Conservation (phyloP, 306 rosid genomes). For the Prunus mume region DNA sequence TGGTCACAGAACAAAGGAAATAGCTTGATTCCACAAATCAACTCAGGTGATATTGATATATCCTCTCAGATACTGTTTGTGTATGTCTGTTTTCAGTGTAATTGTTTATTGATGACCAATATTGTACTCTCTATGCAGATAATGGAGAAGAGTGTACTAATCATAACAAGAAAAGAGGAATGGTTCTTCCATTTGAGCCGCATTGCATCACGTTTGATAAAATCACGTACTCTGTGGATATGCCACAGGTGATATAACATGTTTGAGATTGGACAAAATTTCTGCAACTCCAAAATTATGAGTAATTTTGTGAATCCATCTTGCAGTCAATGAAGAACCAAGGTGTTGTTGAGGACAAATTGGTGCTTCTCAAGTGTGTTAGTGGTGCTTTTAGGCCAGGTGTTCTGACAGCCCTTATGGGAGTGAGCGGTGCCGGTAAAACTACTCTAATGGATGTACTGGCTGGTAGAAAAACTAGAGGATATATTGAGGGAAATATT, state of each 20-base stretch:
- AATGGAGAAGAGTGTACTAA: background rate
- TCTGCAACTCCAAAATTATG: background rate
- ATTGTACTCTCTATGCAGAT: background rate
- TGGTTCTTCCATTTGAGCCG: constrained; percentile 26
- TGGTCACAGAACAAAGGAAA: no score
- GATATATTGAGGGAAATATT: constrained; percentile 19
- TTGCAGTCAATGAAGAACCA: constrained; percentile 22
- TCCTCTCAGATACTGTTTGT: background rate
- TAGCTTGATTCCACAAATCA: constrained; percentile 23
- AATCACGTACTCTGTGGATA: constrained; percentile 22
- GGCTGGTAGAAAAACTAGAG: constrained; percentile 27
- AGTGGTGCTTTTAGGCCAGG: constrained; percentile 30
- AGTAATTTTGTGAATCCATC: background rate
- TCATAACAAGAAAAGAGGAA: constrained; percentile 14
- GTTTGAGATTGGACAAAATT: background rate
- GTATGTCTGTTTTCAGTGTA: background rate
- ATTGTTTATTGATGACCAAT: background rate
- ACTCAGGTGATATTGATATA: constrained; percentile 30
- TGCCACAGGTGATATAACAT: constrained; percentile 18
- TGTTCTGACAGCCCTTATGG: constrained; percentile 26
- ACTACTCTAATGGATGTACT: constrained; percentile 27
- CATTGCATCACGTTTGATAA: constrained; percentile 25
- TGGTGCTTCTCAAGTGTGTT: constrained; percentile 16
- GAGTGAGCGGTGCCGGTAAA: constrained; percentile 27
- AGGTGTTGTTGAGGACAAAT: constrained; percentile 18